Evolutionary conservation across 805 yeast species (phyloP), one percentile per base, ranked within the genome.

Genomic region (Saccharomycopsis babjevae): DNA sequence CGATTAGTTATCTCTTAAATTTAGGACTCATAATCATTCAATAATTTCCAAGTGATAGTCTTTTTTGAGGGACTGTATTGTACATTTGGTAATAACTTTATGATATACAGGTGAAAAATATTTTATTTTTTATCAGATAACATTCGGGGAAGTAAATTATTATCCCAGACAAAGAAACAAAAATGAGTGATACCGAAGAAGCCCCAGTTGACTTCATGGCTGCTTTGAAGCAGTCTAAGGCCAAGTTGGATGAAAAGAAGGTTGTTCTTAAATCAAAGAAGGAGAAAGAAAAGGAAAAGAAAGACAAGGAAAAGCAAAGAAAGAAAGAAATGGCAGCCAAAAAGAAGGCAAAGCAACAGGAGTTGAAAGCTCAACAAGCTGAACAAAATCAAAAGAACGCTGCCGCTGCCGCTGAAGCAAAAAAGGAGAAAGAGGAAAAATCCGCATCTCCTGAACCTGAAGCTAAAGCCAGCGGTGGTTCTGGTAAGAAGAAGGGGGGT

Each of bases 281-380:
- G 76, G 98, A 88, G 70, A 88, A 88, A 76, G 96, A 93, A 77
- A 92, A 86, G 77, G 96, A 94, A 74, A 89, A 89, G 83, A 96
- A 93, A 73, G 97, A 92, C 73, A 84, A 83, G 66, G 96, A 88
- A 71, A 93, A 93, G 79, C 89, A 86, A 68, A 81, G 85, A 74
- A 93, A 93, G 86, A 91, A 89, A 76, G 96, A 89, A 68, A 82
- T 84, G 63, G 96, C 97, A 54, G 88, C 85, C 59, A 86, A 84
- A 75, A 91, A 90, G 82, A 91, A 90, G 74, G 84, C 83, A 38
- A 83, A 80, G 50, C 84, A 82, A 66, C 85, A 82, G 66, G 83
- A 82, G 25, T 79, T 79, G 67, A 80, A 82, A 74, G 83, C 80
- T 66, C 67, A 81, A 80, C 65, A 81, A 80, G 68, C 73, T 67